These are phyloP conservation scores for Marasmius fiardii DNA, from an alignment of 1,284 basidiomycete species.

Conservation along the genomic window DNA sequence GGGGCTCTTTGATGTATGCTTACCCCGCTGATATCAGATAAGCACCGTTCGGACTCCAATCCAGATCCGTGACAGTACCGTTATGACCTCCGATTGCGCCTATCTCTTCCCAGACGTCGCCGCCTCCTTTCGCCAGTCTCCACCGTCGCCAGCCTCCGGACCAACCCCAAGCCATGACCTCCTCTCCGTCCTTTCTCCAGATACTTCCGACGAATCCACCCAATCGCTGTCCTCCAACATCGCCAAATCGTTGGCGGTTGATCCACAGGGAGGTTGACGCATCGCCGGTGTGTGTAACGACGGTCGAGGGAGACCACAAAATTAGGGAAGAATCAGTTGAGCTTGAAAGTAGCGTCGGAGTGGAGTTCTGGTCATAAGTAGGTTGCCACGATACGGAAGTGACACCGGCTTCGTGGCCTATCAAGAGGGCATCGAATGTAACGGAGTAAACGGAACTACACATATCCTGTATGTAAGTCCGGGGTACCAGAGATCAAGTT, in stretches of 20 bases:
- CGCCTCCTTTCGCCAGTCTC: conserved; percentile 36
- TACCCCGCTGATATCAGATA: conserved; percentile 85
- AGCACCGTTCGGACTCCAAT: conserved; percentile 82
- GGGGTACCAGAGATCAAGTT: conserved; percentile 5
- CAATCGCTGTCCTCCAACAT: conserved; percentile 84
- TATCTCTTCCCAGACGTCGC: conserved; percentile 67
- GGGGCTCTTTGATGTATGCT: conserved; percentile 19
- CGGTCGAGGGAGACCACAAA: conserved; percentile 79
- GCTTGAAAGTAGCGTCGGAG: conserved; percentile 73
- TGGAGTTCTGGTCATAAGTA: conserved; percentile 22
- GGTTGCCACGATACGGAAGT: conserved; percentile 84
- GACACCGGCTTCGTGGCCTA: conserved; percentile 92
- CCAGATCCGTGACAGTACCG: conserved; percentile 72
- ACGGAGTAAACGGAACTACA: conserved; percentile 60
- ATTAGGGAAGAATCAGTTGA: conserved; percentile 93
- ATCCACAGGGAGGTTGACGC: conserved; percentile 78
- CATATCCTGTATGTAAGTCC: conserved; percentile 6
- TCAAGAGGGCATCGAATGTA: conserved; percentile 86
- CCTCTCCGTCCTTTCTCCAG: conserved; percentile 62
- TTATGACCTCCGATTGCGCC: conserved; percentile 83
- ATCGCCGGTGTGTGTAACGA: conserved; percentile 37
- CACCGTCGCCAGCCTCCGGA: conserved; percentile 89
- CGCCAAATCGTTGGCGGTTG: conserved; percentile 85
- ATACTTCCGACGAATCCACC: conserved; percentile 88
- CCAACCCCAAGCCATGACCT: conserved; percentile 87